Evolutionary conservation across 2,329 filamentous ascomycete species (phyloP).

Genomic region (Cladophialophora chaetospira): DNA sequence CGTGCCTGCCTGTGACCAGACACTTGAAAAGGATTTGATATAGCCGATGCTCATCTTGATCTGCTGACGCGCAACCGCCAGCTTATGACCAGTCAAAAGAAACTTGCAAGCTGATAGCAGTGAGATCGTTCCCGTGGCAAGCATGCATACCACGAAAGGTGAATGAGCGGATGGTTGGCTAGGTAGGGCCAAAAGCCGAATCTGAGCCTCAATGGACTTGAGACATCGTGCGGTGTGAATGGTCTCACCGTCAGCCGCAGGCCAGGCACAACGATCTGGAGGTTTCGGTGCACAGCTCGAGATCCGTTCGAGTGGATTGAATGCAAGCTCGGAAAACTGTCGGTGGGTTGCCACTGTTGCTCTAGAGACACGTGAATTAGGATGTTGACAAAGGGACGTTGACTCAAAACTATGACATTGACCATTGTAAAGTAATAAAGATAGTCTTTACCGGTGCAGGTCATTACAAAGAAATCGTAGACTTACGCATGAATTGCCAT

Average conservation of each 20-base stretch:
- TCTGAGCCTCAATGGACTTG: slow-evolving; percentile 43
- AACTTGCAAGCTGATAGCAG: slow-evolving; percentile 42
- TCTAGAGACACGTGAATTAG: slow-evolving; percentile 30
- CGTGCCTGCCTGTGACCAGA: slow-evolving; percentile 43
- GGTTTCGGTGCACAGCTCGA: slow-evolving; percentile 40
- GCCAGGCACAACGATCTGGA: not conserved
- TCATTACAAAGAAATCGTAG: not conserved
- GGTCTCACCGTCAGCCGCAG: slow-evolving; percentile 35
- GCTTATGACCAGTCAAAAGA: slow-evolving; percentile 38
- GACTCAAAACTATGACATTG: not conserved
- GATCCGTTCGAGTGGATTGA: slow-evolving; percentile 42
- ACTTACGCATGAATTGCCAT: slow-evolving; percentile 64
- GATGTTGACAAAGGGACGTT: not conserved
- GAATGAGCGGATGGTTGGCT: slow-evolving; percentile 40
- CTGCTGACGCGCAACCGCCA: slow-evolving; percentile 44
- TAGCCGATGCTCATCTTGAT: slow-evolving; percentile 48
- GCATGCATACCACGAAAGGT: slow-evolving; percentile 48
- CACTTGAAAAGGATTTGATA: slow-evolving; percentile 40
- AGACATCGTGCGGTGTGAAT: slow-evolving; percentile 46
- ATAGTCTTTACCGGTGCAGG: too few species aligned
- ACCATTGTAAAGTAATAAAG: too few species aligned
- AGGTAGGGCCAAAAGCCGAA: slow-evolving; percentile 44
- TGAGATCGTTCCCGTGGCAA: slow-evolving; percentile 41
- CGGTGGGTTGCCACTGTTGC: slow-evolving; percentile 43
- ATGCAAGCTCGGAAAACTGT: slow-evolving; percentile 44